Evolutionary conservation across 345 rosid species (phyloP).

Genomic region (Rhizophora mangle): DNA sequence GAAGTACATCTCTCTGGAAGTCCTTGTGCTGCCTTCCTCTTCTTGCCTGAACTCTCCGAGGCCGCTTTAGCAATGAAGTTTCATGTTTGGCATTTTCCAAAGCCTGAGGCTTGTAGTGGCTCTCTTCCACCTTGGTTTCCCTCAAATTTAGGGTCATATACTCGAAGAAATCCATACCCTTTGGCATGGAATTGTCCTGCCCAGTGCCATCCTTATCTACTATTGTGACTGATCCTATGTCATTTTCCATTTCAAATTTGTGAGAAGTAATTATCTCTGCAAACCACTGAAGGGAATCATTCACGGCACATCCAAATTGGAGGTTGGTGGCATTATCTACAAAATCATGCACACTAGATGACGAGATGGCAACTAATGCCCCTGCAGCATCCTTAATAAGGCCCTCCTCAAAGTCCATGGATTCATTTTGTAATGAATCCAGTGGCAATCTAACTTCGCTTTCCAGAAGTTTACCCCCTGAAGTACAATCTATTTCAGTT

Average conservation of each 20-base stretch:
- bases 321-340: slow-evolving; percentile 8
- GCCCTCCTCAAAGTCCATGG: slow-evolving; percentile 22
- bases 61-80: slow-evolving; percentile 35
- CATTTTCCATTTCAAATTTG: slow-evolving; percentile 22
- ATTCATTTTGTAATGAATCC: slow-evolving; percentile 16
- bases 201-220: slow-evolving; percentile 9
- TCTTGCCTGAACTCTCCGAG: slow-evolving; percentile 61
- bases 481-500: slow-evolving; percentile 12
- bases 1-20: slow-evolving; percentile 75
- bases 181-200: slow-evolving; percentile 10
- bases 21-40: slow-evolving; percentile 71
- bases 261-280: slow-evolving; percentile 43
- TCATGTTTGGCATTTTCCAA: slow-evolving; percentile 37
- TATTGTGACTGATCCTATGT: slow-evolving; percentile 2
- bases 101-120: slow-evolving; percentile 35
- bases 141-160: slow-evolving; percentile 56
- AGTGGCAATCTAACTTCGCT: slow-evolving; percentile 24
- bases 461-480: slow-evolving; percentile 25
- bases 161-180: slow-evolving; percentile 62
- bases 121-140: slow-evolving; percentile 46
- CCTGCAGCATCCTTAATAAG: slow-evolving; percentile 47
- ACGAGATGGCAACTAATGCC: slow-evolving; percentile 57
- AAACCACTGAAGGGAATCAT: slow-evolving; percentile 57
- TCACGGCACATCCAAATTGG: slow-evolving; percentile 17
- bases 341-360: slow-evolving; percentile 24